Evolutionary conservation across 768 basidiomycete genomes (phyloP), one percentile per base, ranked within the genome.

Genomic region (Pilatotrama ljubarskyi): DNA sequence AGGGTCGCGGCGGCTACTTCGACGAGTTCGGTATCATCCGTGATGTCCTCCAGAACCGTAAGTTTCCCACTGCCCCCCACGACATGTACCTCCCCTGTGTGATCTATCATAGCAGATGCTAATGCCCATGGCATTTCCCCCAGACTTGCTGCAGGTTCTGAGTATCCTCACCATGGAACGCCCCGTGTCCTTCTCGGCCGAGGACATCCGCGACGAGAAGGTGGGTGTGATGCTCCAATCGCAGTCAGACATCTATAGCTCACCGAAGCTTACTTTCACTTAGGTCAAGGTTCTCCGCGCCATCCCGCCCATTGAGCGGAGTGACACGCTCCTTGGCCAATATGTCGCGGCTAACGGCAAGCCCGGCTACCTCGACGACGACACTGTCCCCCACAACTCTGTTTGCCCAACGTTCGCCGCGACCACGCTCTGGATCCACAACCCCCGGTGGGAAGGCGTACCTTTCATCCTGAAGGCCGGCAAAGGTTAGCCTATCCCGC

Each of bases 1-100:
- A 99, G 73, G 96, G 96, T n/a, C 91, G 96, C 65, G 96, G 96
- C n/a, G 96, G 97, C 17, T 99, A 99, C 82, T 99, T 99, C 78
- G 96, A 99, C 74, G 95, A 98, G 76, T 99, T 98, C 76, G 97
- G 97, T 55, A 98, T 99, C 74, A 95, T 99, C 74, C 90, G 96
- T 71, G 96, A 99, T 75, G 82, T 99, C 59, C 79, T 95, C 72
- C 96, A 99, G 79, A 99, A 99, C 77, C 96, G 96, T 97, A 74
- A 76, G 95, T 84, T 24, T 47, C 47, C 36, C 32, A 35, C 55
- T 46, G 47, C 7, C 15, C 6, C 15, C 22, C 49, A 35, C 22
- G 38, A 42, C 13, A 1, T 10, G 3, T 40, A 42, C 38, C 42
- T 22, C 55, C 24, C 32, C 42, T 17, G 36, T 50, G 32, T 6